phyloP scores from a whole-genome alignment of 2,329 filamentous ascomycete genomes.

The Colletotrichum sp. region DNA sequence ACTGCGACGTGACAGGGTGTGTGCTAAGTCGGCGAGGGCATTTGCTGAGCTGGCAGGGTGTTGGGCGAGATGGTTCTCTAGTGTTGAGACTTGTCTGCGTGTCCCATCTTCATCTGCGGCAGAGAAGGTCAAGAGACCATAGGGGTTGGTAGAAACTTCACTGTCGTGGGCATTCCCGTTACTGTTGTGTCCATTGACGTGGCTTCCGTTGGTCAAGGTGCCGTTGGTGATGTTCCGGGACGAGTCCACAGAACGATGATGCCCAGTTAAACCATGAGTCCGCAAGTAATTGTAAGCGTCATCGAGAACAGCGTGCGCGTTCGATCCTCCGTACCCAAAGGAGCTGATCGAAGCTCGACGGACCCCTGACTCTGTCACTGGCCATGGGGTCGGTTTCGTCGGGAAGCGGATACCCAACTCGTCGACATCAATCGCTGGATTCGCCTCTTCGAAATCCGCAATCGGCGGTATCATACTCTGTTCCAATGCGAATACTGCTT shows the following conservation, averaged over 20 bases:
- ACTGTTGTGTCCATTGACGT: not conserved
- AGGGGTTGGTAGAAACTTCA: not conserved
- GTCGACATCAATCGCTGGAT: conserved; percentile 50
- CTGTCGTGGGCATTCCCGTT: not conserved
- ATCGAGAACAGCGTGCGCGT: conserved; percentile 53
- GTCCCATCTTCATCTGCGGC: not conserved
- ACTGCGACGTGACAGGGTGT: not conserved
- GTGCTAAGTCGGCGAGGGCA: not conserved
- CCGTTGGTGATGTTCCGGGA: not conserved
- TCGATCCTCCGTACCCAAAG: conserved; percentile 63
- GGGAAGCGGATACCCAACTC: conserved; percentile 49
- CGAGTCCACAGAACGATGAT: not conserved
- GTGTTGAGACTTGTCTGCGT: not conserved
- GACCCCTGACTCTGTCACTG: conserved; percentile 35
- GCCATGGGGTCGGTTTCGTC: conserved; percentile 44
- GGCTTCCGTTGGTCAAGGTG: not conserved
- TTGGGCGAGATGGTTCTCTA: not conserved
- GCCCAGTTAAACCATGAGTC: conserved; percentile 38
- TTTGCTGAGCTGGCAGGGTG: not conserved
- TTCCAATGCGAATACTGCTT: conserved; percentile 52
- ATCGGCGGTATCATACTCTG: conserved; percentile 54
- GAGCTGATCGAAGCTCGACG: conserved; percentile 59
- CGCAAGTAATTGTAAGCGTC: conserved; percentile 24
- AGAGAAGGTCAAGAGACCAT: not conserved
- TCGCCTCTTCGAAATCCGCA: conserved; percentile 50